phyloP scores from a whole-genome alignment of 2,329 filamentous ascomycete species.

The Leptographium wingfieldii region DNA sequence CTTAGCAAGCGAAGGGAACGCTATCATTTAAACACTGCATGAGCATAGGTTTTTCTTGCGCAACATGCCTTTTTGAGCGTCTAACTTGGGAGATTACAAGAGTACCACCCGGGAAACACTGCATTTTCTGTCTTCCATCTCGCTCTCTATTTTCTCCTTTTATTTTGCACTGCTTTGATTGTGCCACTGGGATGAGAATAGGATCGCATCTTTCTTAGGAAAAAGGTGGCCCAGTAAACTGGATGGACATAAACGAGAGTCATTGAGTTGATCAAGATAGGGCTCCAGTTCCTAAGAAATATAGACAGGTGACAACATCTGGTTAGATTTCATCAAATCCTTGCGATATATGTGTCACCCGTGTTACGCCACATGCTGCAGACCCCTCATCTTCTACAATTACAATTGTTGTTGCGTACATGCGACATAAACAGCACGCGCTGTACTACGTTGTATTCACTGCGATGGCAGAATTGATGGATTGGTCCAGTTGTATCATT shows the following conservation, averaged over 20 bases:
- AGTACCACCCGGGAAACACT: neutral
- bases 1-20: neutral
- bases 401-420: neutral
- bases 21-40: neutral
- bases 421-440: neutral
- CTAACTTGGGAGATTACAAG: too few relatives aligned
- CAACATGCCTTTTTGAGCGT: neutral
- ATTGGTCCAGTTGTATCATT: neutral
- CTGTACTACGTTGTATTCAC: neutral
- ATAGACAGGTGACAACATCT: neutral
- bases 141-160: neutral
- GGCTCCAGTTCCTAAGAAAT: neutral
- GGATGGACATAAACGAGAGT: neutral
- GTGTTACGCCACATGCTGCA: too few relatives aligned
- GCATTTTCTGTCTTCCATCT: neutral
- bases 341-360: too few relatives aligned
- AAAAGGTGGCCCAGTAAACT: neutral
- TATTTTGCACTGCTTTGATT: neutral
- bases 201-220: neutral
- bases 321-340: neutral
- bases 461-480: neutral
- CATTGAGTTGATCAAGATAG: too few relatives aligned
- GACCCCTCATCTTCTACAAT: too few relatives aligned
- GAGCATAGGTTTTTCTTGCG: neutral
- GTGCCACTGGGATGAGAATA: neutral